A percentile compares a stretch with the other conserved stretches of the same genome.
phyloP scores from a whole-genome alignment of 208 protist species.

The Crithidia thermophila region DNA sequence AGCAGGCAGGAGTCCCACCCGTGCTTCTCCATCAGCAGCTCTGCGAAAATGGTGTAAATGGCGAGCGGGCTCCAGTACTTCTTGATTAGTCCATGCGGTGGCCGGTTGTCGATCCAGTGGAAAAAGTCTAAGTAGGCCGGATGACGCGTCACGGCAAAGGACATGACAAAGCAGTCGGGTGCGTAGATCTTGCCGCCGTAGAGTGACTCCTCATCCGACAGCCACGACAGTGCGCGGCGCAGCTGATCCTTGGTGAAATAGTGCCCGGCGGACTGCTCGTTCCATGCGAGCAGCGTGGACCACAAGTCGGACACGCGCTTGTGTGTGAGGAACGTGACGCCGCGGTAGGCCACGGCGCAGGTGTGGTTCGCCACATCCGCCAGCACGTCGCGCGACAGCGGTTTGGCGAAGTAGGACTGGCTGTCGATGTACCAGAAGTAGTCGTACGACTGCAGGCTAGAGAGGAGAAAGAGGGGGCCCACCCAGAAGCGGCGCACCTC shows the following conservation, averaged over 20 bases:
- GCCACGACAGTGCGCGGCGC: slow-evolving; percentile 7
- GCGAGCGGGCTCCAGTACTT: slow-evolving; percentile 30
- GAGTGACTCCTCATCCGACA: slow-evolving; percentile 13
- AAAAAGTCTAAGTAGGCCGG: slow-evolving; percentile 31
- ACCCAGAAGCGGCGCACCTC: slow-evolving; percentile 41
- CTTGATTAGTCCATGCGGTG: slow-evolving; percentile 20
- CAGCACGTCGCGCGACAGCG: slow-evolving; percentile 36
- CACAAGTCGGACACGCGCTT: slow-evolving; percentile 18
- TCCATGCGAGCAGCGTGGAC: slow-evolving; percentile 13
- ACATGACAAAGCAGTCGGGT: slow-evolving; percentile 34
- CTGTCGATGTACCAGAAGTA: slow-evolving; percentile 60
- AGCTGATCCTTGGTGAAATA: slow-evolving; percentile 4
- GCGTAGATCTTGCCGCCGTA: slow-evolving; percentile 33
- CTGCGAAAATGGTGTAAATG: slow-evolving; percentile 26
- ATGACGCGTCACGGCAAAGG: slow-evolving; percentile 30
- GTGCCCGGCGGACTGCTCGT: not conserved
- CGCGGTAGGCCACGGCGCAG: slow-evolving; percentile 38
- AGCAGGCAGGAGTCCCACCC: slow-evolving; percentile 19
- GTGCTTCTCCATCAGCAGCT: slow-evolving; percentile 17
- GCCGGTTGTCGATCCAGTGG: slow-evolving; percentile 22
- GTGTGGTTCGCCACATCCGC: slow-evolving; percentile 21
- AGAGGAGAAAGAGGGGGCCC: slow-evolving; percentile 44
- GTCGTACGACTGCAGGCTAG: slow-evolving; percentile 46
- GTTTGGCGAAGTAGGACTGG: slow-evolving; percentile 35
- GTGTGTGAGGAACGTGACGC: slow-evolving; percentile 21